Percentiles rank a stretch among this genome's conserved stretches.
These are phyloP conservation scores for Kazachstania africana DNA, from an alignment of 805 yeast genomes.

Conservation along the genomic window DNA sequence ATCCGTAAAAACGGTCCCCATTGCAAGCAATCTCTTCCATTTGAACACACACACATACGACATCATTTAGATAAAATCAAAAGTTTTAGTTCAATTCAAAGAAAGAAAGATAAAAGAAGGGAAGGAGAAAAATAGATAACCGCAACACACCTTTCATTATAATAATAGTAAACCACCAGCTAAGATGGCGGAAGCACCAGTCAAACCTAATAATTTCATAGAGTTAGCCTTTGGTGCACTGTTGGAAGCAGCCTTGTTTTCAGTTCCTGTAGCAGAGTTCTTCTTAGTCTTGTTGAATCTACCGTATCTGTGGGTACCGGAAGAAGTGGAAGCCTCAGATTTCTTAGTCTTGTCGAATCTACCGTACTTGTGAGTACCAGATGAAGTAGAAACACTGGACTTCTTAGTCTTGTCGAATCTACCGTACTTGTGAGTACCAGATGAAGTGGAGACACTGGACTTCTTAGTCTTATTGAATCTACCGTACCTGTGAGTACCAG, in stretches of 20 bases:
- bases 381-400: conserved; percentile 20
- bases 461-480: conserved; percentile 33
- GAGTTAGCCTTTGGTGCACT: conserved; percentile 15
- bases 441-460: conserved; percentile 22
- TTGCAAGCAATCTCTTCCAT: too few species aligned
- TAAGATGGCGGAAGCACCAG: conserved; percentile 35
- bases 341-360: conserved; percentile 33
- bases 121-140: background rate
- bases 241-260: conserved; percentile 8
- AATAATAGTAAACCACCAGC: conserved; percentile 40
- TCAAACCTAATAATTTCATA: conserved; percentile 21
- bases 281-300: conserved; percentile 33
- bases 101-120: too few species aligned
- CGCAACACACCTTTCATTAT: conserved; percentile 18
- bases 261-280: conserved; percentile 14
- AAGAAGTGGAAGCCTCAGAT: conserved; percentile 22
- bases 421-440: conserved; percentile 48
- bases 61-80: too few species aligned
- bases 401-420: conserved; percentile 33
- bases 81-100: too few species aligned
- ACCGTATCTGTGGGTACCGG: conserved; percentile 48
- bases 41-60: too few species aligned
- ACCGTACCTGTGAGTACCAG: conserved; percentile 48
- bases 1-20: too few species aligned
- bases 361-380: conserved; percentile 48